Evolutionary conservation across 371 early-diverging fungal species (phyloP), one percentile per base, ranked within the genome.

Genomic region (Rhizopus delemar): DNA sequence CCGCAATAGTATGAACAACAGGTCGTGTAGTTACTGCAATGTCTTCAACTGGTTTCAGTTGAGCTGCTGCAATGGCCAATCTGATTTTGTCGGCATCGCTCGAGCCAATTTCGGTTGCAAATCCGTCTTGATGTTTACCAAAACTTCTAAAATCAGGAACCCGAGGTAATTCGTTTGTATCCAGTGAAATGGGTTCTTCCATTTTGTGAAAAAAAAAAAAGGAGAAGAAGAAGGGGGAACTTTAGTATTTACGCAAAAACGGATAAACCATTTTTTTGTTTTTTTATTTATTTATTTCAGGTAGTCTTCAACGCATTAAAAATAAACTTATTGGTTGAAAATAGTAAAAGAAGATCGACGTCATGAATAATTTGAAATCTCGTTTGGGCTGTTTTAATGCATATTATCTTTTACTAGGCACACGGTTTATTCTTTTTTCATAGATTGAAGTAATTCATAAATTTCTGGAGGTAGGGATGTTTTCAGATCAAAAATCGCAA

Each of bases 41-140:
- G 49, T 39, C 8, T 12, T 41, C 28, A 12, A 63, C 36, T 2
- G 67, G 68, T 33, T 73, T 70, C 12, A 35, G 48, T 55, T 65
- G 59, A 2, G 65, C 67, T 16, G 59, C 57, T 13, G 53, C 60
- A 31, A 70, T 61, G 0, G 62, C 63, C 41, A 59, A 33, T 11
- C 54, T 60, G 41, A 73, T 69, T 29, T 62, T 46, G 13, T 62
- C 65, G 1, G 70, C 68, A 59, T 73, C 66, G 8, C 63, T 60
- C 5, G 68, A 56, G 1, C 57, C 57, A 13, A 70, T 58, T 29
- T 73, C 74, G 8, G 74, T 73, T 16, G 65, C 56, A 15, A 73
- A 62, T 4, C 68, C 73, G 4, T 66, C 68, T 39, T 65, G 66
- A 31, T 65, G 35, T 34, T 63, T 52, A 16, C 51, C 63, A 1